Percentiles rank a stretch among this genome's conserved stretches.
These are phyloP conservation scores for barley (Hordeum vulgare) DNA, from an alignment of 176 grass and related monocot genomes.

Conservation along the genomic window DNA sequence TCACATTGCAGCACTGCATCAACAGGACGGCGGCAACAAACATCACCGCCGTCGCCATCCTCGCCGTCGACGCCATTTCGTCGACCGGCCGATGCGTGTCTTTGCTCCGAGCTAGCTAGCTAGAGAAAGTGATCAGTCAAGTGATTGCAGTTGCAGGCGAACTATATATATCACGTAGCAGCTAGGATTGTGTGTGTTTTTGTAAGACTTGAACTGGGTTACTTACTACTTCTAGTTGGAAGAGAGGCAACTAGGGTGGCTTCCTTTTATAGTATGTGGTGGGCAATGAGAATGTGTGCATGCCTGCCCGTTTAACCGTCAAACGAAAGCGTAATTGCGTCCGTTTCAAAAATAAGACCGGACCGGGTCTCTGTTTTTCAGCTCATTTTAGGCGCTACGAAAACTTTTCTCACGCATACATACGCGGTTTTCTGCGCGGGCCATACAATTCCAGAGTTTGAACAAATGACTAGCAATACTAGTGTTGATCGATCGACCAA, in stretches of 20 bases:
- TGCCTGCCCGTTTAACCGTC: background rate
- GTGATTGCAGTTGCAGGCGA: background rate
- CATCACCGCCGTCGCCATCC: background rate
- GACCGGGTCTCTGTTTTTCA: background rate
- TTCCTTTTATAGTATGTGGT: too few relatives aligned
- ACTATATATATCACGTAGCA: background rate
- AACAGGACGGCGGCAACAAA: background rate
- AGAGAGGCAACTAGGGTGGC: background rate
- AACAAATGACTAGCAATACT: background rate
- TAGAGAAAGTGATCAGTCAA: background rate
- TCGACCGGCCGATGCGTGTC: background rate
- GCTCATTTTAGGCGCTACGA: background rate
- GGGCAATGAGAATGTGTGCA: background rate
- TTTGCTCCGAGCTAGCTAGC: background rate
- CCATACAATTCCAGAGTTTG: background rate
- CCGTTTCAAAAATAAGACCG: background rate
- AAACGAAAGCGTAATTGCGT: background rate
- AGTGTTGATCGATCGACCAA: background rate
- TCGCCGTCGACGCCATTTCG: background rate
- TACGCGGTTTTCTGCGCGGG: too few relatives aligned
- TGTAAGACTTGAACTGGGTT: background rate
- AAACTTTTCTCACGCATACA: background rate
- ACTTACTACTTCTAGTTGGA: background rate
- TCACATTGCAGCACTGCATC: constrained; percentile 5
- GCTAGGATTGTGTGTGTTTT: background rate